A percentile compares a stretch with the other conserved stretches of the same genome.
Evolutionary conservation across 108 stramenopile genomes (phyloP).

Genomic region (Conticribra weissflogii): DNA sequence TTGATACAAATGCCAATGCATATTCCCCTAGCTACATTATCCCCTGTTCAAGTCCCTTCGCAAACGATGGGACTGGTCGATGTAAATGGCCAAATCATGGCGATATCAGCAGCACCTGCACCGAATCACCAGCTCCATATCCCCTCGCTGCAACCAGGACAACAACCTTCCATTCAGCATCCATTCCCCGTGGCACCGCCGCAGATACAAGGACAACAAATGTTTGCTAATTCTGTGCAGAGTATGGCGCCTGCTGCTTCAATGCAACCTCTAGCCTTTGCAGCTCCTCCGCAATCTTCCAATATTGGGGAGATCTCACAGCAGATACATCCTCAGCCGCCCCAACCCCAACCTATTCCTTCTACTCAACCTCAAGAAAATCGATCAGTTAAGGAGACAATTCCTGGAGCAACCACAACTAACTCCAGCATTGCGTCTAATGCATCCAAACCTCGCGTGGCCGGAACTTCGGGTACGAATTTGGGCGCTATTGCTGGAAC

Average conservation of each 20-base stretch:
- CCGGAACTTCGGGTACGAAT: not conserved
- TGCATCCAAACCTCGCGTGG: not conserved
- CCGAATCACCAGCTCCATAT: not conserved
- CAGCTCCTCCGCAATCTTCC: not conserved
- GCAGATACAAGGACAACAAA: not conserved
- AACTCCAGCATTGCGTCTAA: not conserved
- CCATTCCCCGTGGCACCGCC: conserved; percentile 1
- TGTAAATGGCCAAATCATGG: conserved; percentile 16
- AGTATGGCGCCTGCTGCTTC: not conserved
- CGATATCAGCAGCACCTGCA: not conserved
- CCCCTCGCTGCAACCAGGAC: not conserved
- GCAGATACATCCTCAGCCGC: conserved; percentile 8
- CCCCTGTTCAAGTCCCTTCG: not conserved
- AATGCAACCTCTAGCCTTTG: not conserved
- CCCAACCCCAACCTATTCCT: not conserved
- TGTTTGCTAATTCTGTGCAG: not conserved
- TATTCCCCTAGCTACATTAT: not conserved
- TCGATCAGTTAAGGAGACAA: not conserved
- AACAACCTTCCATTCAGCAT: not conserved
- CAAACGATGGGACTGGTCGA: not conserved
- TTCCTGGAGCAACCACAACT: not conserved
- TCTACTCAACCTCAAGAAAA: conserved; percentile 2
- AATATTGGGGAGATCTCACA: too few species aligned
- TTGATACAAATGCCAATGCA: not conserved
- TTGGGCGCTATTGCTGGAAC: not conserved